Evolutionary conservation across 2,329 filamentous ascomycete species (phyloP), one percentile per base, ranked within the genome.

Genomic region (Zelopaecilomyces penicillatus): DNA sequence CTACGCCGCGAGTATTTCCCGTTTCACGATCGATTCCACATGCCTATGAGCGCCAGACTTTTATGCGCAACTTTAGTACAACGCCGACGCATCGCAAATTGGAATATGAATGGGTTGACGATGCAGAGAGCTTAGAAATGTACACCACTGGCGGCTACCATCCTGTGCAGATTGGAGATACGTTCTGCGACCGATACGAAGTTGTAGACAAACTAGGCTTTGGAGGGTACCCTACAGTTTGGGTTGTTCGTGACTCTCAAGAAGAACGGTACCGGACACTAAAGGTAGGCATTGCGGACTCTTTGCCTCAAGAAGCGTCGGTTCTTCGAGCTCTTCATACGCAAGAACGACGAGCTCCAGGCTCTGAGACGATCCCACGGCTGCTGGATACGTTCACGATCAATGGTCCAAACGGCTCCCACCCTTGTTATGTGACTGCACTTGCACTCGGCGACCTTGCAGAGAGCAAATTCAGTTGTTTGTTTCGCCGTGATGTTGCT

Each of bases 401-500:
- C n/a, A 4, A 51, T 3, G 54, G 57, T 1, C 59, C 57, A 2
- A 62, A 63, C 38, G 57, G 60, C 37, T 54, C 44, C n/a, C 59
- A 64, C 37, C 39, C 48, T n/a, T 64, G 55, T 39, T 41, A 55
- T 12, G 56, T 61, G 12, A 58, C 52, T 3, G 29, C 38, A 7
- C 55, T 55, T 27, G 58, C 57, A 40, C 47, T 53, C 46, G 58
- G 53, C 30, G 59, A 55, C 42, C 46, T 62, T 10, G 32, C 35
- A 9, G 52, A 57, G 39, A 37, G 49, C 11, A 53, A 46, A 34
- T 37, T 38, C n/a, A 43, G 36, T 5, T 38, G 43, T 3, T 37
- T 57, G 1, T 58, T 62, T 39, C 52, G 57, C 35, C 52, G 59
- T 4, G 39, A 53, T 2, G 54, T 58, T 29, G 57, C 57, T 30